Percentiles rank a stretch among this genome's conserved stretches.
Conservation (phyloP, 75 land plant genomes). For the Sequoiadendron giganteum region DNA sequence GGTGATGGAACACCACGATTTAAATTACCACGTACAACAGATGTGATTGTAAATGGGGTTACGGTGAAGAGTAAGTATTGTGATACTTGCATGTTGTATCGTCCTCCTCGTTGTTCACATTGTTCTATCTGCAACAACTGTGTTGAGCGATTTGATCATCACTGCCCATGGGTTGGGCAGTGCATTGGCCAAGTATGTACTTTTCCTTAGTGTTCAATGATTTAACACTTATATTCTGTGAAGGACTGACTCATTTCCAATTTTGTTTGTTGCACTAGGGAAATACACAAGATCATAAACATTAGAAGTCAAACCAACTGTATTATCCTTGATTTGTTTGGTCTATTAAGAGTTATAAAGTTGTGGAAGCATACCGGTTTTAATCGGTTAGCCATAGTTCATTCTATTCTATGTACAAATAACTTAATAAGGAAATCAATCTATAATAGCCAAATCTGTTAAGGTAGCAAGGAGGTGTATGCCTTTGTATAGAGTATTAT, state of each 20-base stretch:
- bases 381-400: neutral
- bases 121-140: conserved; percentile 92
- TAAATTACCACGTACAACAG: conserved; percentile 56
- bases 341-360: neutral
- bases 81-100: conserved; percentile 79
- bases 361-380: neutral
- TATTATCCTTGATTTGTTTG: neutral
- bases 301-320: neutral
- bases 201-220: neutral
- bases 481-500: neutral
- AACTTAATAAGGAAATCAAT: neutral
- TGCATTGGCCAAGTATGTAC: conserved; percentile 74
- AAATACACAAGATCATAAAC: neutral
- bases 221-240: neutral
- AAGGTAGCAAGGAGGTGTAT: too few relatives aligned
- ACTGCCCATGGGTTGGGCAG: conserved; percentile 95
- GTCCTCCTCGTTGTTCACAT: conserved; percentile 85
- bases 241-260: neutral
- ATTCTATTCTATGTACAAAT: neutral
- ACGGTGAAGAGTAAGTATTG: conserved; percentile 70
- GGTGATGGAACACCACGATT: conserved; percentile 25
- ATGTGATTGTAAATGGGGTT: conserved; percentile 62
- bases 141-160: conserved; percentile 89
- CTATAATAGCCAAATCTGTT: neutral
- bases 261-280: conserved; percentile 9